A percentile compares a stretch with the other conserved stretches of the same genome.
Conservation (phyloP, 2,329 filamentous ascomycete genomes). For the Thelonectria rubi region DNA sequence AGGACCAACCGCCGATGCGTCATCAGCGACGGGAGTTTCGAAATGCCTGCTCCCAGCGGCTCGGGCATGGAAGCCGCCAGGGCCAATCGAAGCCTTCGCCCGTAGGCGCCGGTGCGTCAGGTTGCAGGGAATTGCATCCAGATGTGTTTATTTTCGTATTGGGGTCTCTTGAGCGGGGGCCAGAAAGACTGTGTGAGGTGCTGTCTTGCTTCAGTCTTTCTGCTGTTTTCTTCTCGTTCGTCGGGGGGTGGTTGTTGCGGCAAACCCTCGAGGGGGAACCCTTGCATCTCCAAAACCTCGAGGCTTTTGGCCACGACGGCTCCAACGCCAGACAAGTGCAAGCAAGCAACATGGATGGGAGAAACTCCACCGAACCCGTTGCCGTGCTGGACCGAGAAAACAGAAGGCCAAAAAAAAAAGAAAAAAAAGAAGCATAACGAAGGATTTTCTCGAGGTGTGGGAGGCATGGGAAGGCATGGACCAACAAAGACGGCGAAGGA, state of each 20-base stretch:
- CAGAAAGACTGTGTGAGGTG: too few relatives aligned
- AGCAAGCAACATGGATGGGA: too few relatives aligned
- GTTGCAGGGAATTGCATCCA: neutral
- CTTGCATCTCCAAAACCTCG: neutral
- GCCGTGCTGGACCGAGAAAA: too few relatives aligned
- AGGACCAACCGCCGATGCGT: neutral
- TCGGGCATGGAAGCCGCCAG: too few relatives aligned
- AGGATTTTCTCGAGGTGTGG: neutral
- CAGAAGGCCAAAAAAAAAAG: too few relatives aligned
- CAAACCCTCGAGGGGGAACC: too few relatives aligned
- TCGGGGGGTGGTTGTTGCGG: neutral
- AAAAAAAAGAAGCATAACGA: slow-evolving; percentile 1
- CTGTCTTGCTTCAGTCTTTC: too few relatives aligned
- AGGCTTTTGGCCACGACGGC: neutral
- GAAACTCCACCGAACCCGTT: too few relatives aligned
- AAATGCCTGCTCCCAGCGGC: too few relatives aligned
- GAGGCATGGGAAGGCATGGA: too few relatives aligned
- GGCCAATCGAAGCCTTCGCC: neutral
- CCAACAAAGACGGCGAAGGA: slow-evolving; percentile 1
- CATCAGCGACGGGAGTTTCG: too few relatives aligned
- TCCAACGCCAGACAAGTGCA: neutral
- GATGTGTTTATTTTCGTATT: slow-evolving; percentile 3
- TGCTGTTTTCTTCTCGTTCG: neutral
- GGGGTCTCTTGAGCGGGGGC: neutral
- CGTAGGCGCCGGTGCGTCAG: too few relatives aligned